Base-by-base conservation (phyloP, 2,329 filamentous ascomycete genomes). In the Colletotrichum sojae region DNA sequence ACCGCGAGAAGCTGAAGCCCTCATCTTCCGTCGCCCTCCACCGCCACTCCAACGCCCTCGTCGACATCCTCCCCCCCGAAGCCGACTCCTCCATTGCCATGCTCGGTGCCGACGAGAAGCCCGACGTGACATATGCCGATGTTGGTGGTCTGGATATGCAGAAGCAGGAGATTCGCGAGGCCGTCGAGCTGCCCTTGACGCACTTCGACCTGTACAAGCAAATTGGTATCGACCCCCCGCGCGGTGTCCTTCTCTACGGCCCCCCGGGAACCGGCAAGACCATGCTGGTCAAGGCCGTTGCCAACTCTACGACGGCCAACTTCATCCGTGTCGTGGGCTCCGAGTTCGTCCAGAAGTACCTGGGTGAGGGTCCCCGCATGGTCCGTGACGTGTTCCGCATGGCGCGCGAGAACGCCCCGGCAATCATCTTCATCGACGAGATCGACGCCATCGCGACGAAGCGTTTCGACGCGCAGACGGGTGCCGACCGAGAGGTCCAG, bases 341-440 rank as follows among this genome's bases (percentile, higher is more conserved):
- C 60, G 94, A 97, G 79, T 97, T 97, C 76, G 94, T 97, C 61
- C 94, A 97, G 78, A 97, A 97, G 82, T 97, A 97, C 77, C 87
- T 97, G 1, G 94, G 94, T 78, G 94, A 97, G 82, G 94, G 96
- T 59, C 96, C 96, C 61, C 94, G 96, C 74, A 99, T 99, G 96
- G 96, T 99, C 62, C 94, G 96, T 77, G 96, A 99, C 80, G 96
- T 99, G 48, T 99, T 99, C 89, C 90, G 96, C 71, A 99, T 99
- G 96, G 96, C 96, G 45, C 92, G 96, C 71, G 96, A 99, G 85
- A 99, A 99, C 85, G 95, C 94, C 0, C 96, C 96, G 0, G 93
- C 95, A 68, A 99, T 99, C 81, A 99, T 99, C 83, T 99, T 99
- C 87, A 99, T 99, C 79, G 96, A 99, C 79, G 96, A 99, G 82